Evolutionary conservation across 257 asterid species (phyloP).

Genomic region (Plantago elongata): DNA sequence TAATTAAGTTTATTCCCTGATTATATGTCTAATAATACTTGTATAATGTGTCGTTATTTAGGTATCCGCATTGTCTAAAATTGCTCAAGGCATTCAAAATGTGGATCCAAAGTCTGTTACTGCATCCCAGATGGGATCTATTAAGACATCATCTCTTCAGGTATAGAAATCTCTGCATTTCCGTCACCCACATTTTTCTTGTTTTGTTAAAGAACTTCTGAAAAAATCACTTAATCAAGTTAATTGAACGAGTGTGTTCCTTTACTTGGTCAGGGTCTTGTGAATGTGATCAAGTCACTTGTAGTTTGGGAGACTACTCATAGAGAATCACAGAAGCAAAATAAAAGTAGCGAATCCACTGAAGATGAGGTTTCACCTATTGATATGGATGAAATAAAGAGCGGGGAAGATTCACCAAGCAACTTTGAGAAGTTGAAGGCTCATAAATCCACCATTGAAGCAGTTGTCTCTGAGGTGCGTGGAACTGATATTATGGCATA

Average conservation of each 20-base stretch:
- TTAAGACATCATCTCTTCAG: constrained; percentile 89
- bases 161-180: constrained; percentile 34
- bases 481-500: constrained; percentile 19
- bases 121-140: constrained; percentile 73
- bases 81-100: constrained; percentile 85
- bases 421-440: constrained; percentile 95
- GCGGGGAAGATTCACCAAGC: constrained; percentile 66
- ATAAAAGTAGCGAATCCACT: constrained; percentile 37
- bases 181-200: constrained; percentile 11
- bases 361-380: constrained; percentile 49
- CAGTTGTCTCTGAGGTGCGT: constrained; percentile 87
- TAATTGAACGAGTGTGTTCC: constrained; percentile 25
- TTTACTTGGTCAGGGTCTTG: constrained; percentile 61
- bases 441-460: constrained; percentile 91
- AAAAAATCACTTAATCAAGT: constrained; percentile 9
- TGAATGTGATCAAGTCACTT: constrained; percentile 78
- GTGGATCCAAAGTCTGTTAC: constrained; percentile 75
- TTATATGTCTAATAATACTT: constrained; percentile 14
- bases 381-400: constrained; percentile 51
- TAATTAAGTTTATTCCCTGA: constrained; percentile 18
- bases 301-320: constrained; percentile 84
- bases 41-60: constrained; percentile 30
- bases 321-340: constrained; percentile 52
- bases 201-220: neutral
- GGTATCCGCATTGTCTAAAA: constrained; percentile 79